Evolutionary conservation across 306 rosid species (phyloP).

Genomic region (Datisca glomerata): DNA sequence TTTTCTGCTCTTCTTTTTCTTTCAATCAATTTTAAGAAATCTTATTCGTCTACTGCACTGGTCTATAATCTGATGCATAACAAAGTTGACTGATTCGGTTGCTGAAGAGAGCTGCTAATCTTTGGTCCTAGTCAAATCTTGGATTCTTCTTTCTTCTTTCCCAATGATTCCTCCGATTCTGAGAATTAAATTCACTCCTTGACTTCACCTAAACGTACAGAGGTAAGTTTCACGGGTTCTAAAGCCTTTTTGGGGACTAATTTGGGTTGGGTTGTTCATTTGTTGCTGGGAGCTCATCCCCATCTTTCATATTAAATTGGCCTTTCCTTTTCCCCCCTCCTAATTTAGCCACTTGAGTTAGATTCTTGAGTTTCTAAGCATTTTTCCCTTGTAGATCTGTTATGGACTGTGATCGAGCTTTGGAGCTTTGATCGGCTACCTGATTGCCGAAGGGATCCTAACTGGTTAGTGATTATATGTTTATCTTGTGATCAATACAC

Average conservation of each 20-base stretch:
- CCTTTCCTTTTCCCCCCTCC: too few relatives aligned
- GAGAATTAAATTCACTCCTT: neutral
- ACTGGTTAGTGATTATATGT: too few relatives aligned
- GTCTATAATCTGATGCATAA: neutral
- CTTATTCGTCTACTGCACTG: neutral
- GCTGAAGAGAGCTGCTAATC: neutral
- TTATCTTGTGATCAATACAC: neutral
- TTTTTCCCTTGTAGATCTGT: neutral
- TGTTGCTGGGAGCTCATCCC: too few relatives aligned
- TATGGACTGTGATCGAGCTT: neutral
- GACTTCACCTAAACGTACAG: too few relatives aligned
- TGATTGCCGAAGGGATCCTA: neutral
- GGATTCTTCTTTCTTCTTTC: neutral
- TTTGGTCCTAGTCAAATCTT: neutral
- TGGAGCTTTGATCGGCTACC: neutral
- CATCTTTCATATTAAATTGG: neutral
- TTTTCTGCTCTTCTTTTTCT: neutral
- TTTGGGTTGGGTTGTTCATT: neutral
- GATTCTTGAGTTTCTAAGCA: neutral
- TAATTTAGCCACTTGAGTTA: too few relatives aligned
- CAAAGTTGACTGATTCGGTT: neutral
- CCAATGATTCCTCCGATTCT: neutral
- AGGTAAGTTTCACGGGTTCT: too few relatives aligned
- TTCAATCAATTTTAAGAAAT: neutral
- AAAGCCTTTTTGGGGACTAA: neutral